Percentiles rank a stretch among this genome's conserved stretches.
Conservation (phyloP, 257 asterid genomes). For the Nyctanthes arbortristis region DNA sequence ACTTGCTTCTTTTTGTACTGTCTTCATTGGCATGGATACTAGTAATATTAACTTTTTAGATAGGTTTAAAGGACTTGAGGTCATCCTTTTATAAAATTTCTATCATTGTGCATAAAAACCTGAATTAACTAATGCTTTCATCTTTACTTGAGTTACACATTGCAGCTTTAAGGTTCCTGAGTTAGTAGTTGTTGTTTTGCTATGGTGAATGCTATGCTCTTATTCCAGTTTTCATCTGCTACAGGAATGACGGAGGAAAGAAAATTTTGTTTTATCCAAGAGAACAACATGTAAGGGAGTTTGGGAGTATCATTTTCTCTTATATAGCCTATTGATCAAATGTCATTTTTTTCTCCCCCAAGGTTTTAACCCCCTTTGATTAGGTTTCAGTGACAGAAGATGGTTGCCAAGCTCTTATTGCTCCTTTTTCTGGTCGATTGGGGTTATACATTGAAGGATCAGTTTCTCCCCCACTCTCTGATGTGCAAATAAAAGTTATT, state of each 20-base stretch:
- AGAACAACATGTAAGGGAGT: conserved; percentile 64
- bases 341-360: conserved; percentile 21
- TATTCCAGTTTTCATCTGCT: conserved; percentile 31
- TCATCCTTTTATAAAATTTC: neutral
- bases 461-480: conserved; percentile 84
- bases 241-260: conserved; percentile 65
- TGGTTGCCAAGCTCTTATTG: conserved; percentile 81
- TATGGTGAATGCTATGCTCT: conserved; percentile 24
- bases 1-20: neutral
- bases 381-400: conserved; percentile 70
- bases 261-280: conserved; percentile 78
- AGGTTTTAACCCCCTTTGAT: conserved; percentile 29
- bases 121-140: conserved; percentile 8
- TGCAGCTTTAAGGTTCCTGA: neutral
- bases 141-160: neutral
- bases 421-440: conserved; percentile 72
- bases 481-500: conserved; percentile 64
- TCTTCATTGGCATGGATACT: neutral
- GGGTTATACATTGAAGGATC: conserved; percentile 95
- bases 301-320: conserved; percentile 23
- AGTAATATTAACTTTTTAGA: conserved; percentile 14
- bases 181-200: neutral
- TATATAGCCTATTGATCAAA: conserved; percentile 9
- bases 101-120: neutral
- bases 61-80: conserved; percentile 6